Evolutionary conservation across 352 stramenopile species (phyloP), one percentile per base, ranked within the genome.

Genomic region (Pythium scleroteichum): DNA sequence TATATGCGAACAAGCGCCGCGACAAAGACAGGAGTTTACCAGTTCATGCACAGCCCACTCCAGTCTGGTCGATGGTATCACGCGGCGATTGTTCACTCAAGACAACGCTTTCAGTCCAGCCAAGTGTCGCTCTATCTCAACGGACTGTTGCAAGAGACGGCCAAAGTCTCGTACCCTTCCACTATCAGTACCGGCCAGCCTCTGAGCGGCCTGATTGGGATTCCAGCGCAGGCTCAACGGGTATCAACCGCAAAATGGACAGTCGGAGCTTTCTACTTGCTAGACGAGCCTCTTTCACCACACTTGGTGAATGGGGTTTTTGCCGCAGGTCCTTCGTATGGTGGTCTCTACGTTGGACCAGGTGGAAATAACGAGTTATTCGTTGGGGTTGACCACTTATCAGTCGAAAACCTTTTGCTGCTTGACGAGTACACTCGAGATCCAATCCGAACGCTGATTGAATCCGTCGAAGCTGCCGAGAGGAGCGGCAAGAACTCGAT

Each of bases 81-180:
- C 46, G 71, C 68, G 0, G 68, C 75, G 1, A 68, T 92, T 33
- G 75, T 82, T 20, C 82, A 92, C 55, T 65, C 78, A 14, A 76
- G 68, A 22, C 82, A 92, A 41, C 75, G 82, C 13, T 92, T 92
- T 48, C 82, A 92, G 50, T 80, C 81, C 12, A 90, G 78, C 26
- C 78, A 80, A 26, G 74, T 75, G 24, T 79, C 71, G 14, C 78
- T 79, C 7, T 90, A 86, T 38, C 48, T 92, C 8, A 79, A 92
- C 26, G 82, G 82, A 1, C 49, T 88, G 49, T 44, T 88, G 14
- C 76, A 87, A 54, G 82, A 92, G 44, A 83, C 68, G 4, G 68
- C 74, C n/a, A 92, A 90, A 41, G 80, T 88, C 8, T 87, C 79
- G 8, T 90, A 83, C 33, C 82, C 82, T 1, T 82, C 79, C n/a